Base-by-base conservation (phyloP, 495 filamentous ascomycete species). In the Hypoxylon cercidicola region DNA sequence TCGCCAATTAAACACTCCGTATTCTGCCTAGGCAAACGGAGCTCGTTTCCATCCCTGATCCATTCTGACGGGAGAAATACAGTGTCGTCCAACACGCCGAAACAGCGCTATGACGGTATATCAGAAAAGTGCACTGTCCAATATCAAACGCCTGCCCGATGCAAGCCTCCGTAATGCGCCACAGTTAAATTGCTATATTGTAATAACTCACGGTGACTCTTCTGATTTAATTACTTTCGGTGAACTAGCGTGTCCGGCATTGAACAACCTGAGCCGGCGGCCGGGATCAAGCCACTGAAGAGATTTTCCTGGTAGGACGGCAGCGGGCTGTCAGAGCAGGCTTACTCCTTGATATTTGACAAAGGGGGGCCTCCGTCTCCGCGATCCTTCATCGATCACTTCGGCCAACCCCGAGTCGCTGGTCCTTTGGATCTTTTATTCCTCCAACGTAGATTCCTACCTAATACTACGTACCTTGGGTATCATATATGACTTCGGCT, bases 231-330 rank as follows among this genome's bases (percentile, higher is more conserved):
- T 68, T 63, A 41, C 15, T 41, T 16, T 28, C 13, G 15, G 13
- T 41, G 63, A 60, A 63, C 58, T 40, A 41, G 37, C 39, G 12
- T 44, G 34, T 49, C 43, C 65, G 59, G 59, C 37, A 54, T 37
- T 62, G 35, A 61, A 28, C 28, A 28, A 41, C 35, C 20, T 62
- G 30, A 59, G 20, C 64, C 59, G 44, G 49, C 41, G 44, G 41
- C 49, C 43, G 44, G 58, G 52, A 62, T 48, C 32, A 68, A 68
- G 64, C 59, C 54, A 62, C 59, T 68, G 54, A 51, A 62, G 59
- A 68, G 58, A 30, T 44, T 45, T 45, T 59, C 54, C 53, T 59
- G 44, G 12, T 3, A 12, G n/a, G n/a, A n/a, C n/a, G n/a, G n/a
- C n/a, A n/a, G n/a, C n/a, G n/a, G 8, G 13, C 4, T 12, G 5